A percentile compares a stretch with the other conserved stretches of the same genome.
phyloP scores from a whole-genome alignment of 2,329 filamentous ascomycete genomes.

The Curvularia eragrostidis region DNA sequence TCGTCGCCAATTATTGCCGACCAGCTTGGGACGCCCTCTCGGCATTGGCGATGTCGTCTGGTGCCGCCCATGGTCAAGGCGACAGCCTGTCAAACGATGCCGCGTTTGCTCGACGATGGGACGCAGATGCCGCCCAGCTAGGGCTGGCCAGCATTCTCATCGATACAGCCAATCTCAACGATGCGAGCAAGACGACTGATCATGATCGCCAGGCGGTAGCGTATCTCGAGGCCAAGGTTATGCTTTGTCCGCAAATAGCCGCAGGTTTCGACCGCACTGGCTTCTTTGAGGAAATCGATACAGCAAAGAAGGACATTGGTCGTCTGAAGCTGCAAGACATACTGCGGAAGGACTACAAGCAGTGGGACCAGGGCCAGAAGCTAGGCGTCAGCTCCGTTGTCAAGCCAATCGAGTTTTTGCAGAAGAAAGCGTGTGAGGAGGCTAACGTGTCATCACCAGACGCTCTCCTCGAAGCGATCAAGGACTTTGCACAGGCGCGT shows the following conservation, averaged over 20 bases:
- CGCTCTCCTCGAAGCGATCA: constrained; percentile 59
- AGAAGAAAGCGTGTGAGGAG: constrained; percentile 59
- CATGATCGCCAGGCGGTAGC: constrained; percentile 65
- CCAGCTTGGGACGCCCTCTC: constrained; percentile 63
- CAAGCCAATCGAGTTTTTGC: constrained; percentile 67
- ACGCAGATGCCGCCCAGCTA: constrained; percentile 69
- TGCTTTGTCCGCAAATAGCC: constrained; percentile 45
- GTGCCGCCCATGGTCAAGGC: constrained; percentile 50
- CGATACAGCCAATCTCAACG: constrained; percentile 71
- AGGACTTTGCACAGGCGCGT: constrained; percentile 63
- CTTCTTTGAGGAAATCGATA: constrained; percentile 67
- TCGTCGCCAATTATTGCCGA: constrained; percentile 68
- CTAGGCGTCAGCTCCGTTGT: constrained; percentile 74
- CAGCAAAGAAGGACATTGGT: constrained; percentile 72
- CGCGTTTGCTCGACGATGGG: constrained; percentile 51
- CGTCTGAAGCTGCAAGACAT: constrained; percentile 69
- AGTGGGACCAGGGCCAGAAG: constrained; percentile 66
- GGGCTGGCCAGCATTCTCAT: constrained; percentile 74
- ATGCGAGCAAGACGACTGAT: constrained; percentile 67
- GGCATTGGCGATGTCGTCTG: constrained; percentile 50
- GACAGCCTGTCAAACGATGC: constrained; percentile 43
- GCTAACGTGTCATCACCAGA: constrained; percentile 28
- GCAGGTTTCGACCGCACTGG: constrained; percentile 58
- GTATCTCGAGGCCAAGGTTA: constrained; percentile 65
- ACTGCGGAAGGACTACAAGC: constrained; percentile 83